phyloP scores from a whole-genome alignment of 176 grass and related monocot genomes.

The Avena atlantica region DNA sequence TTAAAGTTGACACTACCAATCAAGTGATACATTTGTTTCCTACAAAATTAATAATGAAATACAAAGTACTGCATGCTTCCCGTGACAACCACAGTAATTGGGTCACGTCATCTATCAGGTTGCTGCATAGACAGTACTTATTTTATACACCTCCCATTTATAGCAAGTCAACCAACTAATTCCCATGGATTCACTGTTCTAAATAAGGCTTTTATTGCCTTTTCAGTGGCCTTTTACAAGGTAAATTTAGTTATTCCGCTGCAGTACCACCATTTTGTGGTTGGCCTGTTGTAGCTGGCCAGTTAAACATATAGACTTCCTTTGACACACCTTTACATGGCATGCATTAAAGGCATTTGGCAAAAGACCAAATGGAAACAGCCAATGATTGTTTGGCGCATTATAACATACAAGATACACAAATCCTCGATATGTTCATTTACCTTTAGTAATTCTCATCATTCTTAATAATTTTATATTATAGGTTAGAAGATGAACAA shows the following conservation, averaged over 20 bases:
- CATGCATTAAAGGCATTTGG: background rate
- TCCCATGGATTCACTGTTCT: background rate
- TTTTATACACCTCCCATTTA: constrained; percentile 7
- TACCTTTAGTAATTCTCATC: background rate
- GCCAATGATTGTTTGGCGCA: background rate
- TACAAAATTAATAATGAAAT: background rate
- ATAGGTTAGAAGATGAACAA: background rate
- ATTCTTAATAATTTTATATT: background rate
- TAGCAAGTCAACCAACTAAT: constrained; percentile 20
- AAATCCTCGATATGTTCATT: background rate
- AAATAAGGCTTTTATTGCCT: background rate
- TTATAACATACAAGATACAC: background rate
- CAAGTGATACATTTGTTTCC: background rate
- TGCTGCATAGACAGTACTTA: constrained; percentile 16
- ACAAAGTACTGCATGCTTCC: background rate
- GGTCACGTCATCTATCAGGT: background rate
- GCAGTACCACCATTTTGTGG: background rate
- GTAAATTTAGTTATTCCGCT: background rate
- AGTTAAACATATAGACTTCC: background rate
- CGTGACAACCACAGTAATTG: background rate
- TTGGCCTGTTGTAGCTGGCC: background rate
- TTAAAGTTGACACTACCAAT: constrained; percentile 12
- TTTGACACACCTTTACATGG: constrained; percentile 6
- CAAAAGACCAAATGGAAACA: background rate
- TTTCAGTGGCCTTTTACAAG: background rate